Evolutionary conservation across 331 rosid genomes (phyloP).

Genomic region (Spiraea crenata): DNA sequence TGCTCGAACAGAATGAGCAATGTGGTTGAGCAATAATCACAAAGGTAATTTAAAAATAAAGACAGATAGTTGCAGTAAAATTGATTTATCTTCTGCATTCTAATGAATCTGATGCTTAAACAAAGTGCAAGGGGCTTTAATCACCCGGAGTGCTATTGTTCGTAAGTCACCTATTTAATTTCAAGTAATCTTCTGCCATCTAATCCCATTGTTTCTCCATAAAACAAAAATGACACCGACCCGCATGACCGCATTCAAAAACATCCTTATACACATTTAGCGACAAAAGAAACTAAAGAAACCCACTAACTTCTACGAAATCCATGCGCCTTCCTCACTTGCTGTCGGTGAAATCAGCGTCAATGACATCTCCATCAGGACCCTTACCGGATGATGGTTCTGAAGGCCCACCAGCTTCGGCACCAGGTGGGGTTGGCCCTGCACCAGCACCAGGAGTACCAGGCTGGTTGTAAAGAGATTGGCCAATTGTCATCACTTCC

Average conservation of each 20-base stretch:
- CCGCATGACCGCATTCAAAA: too few relatives aligned
- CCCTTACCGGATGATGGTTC: slow-evolving; percentile 32
- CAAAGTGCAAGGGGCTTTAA: neutral
- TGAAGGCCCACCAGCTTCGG: slow-evolving; percentile 28
- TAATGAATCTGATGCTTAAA: neutral
- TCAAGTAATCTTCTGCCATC: too few relatives aligned
- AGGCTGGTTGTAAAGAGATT: slow-evolving; percentile 38
- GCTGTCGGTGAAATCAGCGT: slow-evolving; percentile 37
- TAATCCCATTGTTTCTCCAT: too few relatives aligned
- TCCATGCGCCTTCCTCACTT: slow-evolving; percentile 5
- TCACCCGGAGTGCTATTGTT: neutral
- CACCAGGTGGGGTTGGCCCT: too few relatives aligned
- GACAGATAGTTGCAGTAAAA: too few relatives aligned
- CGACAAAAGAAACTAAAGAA: neutral
- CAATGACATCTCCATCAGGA: slow-evolving; percentile 36
- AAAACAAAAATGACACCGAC: too few relatives aligned
- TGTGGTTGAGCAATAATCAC: too few relatives aligned
- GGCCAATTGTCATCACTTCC: slow-evolving; percentile 41
- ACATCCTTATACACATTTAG: slow-evolving; percentile 1
- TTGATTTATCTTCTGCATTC: neutral
- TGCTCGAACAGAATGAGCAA: too few relatives aligned
- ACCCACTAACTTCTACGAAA: neutral
- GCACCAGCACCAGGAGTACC: slow-evolving; percentile 13
- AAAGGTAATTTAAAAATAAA: too few relatives aligned
- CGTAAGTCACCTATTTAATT: too few relatives aligned